Evolutionary conservation across 2,329 filamentous ascomycete species (phyloP).

Genomic region (Colletotrichum sp.): DNA sequence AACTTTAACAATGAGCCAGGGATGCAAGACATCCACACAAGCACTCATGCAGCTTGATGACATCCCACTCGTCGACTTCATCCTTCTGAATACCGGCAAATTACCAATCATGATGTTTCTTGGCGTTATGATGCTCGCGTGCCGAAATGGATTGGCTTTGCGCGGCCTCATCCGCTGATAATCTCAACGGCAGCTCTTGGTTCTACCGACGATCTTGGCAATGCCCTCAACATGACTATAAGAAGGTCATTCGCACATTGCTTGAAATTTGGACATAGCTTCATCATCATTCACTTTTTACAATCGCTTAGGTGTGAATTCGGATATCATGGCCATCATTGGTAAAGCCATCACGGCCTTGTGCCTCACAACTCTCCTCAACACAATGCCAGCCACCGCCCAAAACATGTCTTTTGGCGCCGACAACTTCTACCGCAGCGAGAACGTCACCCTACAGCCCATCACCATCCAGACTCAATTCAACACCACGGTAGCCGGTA

Average conservation of each 20-base stretch:
- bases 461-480: constrained; percentile 3
- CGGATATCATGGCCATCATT: background rate
- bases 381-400: background rate
- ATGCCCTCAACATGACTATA: background rate
- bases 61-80: background rate
- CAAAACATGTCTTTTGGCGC: constrained; percentile 10
- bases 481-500: background rate
- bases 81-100: background rate
- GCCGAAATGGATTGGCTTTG: background rate
- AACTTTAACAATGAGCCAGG: background rate
- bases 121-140: background rate
- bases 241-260: background rate
- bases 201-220: background rate
- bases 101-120: background rate
- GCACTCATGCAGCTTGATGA: background rate
- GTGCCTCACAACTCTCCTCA: background rate
- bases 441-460: background rate
- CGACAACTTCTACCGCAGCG: constrained; percentile 13
- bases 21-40: background rate
- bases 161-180: background rate
- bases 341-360: background rate
- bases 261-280: background rate
- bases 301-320: background rate
- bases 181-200: background rate
- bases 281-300: background rate